Base-by-base conservation (phyloP, 2,329 filamentous ascomycete species). In the Botrytis cinerea region DNA sequence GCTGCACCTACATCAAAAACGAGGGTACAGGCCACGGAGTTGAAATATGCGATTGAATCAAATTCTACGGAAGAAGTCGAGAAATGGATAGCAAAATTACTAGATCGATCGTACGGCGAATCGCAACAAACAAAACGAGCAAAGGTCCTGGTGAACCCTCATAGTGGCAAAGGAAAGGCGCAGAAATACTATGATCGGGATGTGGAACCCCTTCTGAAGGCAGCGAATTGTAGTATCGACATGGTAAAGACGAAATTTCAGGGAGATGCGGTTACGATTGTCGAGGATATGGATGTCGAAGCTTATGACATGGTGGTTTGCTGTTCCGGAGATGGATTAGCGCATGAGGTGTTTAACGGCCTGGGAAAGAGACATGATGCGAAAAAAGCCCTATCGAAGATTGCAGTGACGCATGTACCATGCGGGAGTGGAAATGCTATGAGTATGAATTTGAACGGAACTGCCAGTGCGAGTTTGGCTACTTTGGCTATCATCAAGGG, bases 341-440 rank as follows among this genome's bases (percentile, higher is more conserved):
- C 94, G 0, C 92, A 97, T 81, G 96, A 99, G 82, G 92, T 97
- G 14, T 97, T 98, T 85, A 98, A 99, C 80, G 96, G 96, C 0
- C 84, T 99, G 46, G 94, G 89, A 22, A 91, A 90, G 82, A 90
- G 94, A 57, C 80, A 87, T 7, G 93, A 98, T 82, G 94, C 94
- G 32, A 85, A 86, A 46, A 87, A 87, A 72, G 96, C 95, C 0
- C 84, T 99, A 74, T 84, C 86, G 35, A 92, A 91, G 79, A 84
- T 98, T 22, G 93, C 96, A 0, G 90, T 99, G 2, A 91, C 91
- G 35, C 93, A 97, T 80, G 87, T 99, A 51, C 96, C 96, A 1
- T 97, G 95, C 80, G 96, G 96, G 22, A 96, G 93, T 68, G 96
- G 96, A 9, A 99, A 99, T 82, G 96, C 93, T 35, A 92, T 98